These are phyloP conservation scores for Camelina neglecta DNA, from an alignment of 345 rosid genomes.

Conservation along the genomic window DNA sequence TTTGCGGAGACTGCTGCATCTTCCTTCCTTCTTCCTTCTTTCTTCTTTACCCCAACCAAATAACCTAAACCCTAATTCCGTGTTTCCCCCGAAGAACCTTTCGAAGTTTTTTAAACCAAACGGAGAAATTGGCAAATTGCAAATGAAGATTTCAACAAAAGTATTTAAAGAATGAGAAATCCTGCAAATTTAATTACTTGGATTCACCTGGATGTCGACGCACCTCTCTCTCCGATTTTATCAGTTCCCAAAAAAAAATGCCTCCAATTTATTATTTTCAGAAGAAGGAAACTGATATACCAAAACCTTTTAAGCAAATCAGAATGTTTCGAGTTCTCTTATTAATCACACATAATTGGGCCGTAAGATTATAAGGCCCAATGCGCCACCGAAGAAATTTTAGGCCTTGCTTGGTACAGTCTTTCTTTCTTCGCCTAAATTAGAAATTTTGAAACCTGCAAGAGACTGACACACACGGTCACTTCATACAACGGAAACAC, in stretches of 20 bases:
- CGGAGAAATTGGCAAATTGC: neutral
- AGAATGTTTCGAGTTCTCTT: neutral
- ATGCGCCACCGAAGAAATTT: neutral
- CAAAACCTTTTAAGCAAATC: neutral
- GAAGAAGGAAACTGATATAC: neutral
- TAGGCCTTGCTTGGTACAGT: neutral
- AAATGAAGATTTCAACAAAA: neutral
- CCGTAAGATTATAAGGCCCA: neutral
- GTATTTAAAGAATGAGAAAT: slow-evolving; percentile 26
- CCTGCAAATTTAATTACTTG: slow-evolving; percentile 14
- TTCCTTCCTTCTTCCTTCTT: slow-evolving; percentile 17
- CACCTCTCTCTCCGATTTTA: slow-evolving; percentile 24
- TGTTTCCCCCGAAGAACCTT: neutral
- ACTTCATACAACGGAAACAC: neutral
- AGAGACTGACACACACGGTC: too few relatives aligned
- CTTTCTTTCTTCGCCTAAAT: neutral
- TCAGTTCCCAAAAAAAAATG: slow-evolving; percentile 22
- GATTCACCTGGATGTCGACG: slow-evolving; percentile 31
- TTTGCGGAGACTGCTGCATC: slow-evolving; percentile 92
- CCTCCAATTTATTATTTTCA: too few relatives aligned
- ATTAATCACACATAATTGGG: neutral
- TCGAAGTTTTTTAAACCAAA: neutral
- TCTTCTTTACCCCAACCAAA: neutral
- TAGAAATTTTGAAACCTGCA: neutral
- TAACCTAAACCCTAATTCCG: slow-evolving; percentile 32